Evolutionary conservation across 352 stramenopile species (phyloP).

Genomic region (Globisporangium okanoganense): DNA sequence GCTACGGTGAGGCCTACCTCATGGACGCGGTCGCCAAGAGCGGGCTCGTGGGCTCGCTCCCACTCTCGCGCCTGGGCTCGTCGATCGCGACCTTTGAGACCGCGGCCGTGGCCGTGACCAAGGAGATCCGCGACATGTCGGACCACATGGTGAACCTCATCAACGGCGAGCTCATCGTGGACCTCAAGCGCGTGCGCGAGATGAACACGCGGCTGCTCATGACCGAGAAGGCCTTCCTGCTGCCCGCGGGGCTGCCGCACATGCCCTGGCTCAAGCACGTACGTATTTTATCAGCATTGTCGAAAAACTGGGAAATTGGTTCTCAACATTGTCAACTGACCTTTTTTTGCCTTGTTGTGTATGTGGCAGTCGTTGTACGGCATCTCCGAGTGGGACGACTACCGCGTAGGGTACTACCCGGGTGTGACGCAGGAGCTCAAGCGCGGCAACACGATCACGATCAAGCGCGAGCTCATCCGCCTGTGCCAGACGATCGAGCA

Average conservation of each 20-base stretch:
- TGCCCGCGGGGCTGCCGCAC: slow-evolving; percentile 54
- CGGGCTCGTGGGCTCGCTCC: slow-evolving; percentile 25
- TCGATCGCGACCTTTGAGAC: slow-evolving; percentile 64
- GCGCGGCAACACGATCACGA: slow-evolving; percentile 58
- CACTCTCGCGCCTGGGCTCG: slow-evolving; percentile 46
- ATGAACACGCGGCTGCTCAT: slow-evolving; percentile 83
- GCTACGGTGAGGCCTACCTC: slow-evolving; percentile 56
- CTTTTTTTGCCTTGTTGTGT: neutral
- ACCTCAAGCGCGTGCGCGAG: slow-evolving; percentile 76
- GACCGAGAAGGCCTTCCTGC: slow-evolving; percentile 75
- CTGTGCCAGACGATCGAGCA: slow-evolving; percentile 80
- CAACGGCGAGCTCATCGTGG: slow-evolving; percentile 56
- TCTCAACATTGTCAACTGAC: neutral
- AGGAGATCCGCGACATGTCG: slow-evolving; percentile 60
- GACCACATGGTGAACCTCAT: slow-evolving; percentile 56
- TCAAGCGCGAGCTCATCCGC: slow-evolving; percentile 72
- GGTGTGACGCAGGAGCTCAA: slow-evolving; percentile 73
- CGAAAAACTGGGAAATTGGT: neutral
- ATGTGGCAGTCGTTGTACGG: slow-evolving; percentile 56
- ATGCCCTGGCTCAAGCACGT: slow-evolving; percentile 85
- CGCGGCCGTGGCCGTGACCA: slow-evolving; percentile 40
- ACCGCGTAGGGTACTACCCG: slow-evolving; percentile 69
- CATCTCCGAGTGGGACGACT: slow-evolving; percentile 85
- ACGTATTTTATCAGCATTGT: slow-evolving; percentile 21
- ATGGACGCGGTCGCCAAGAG: slow-evolving; percentile 34